These are phyloP conservation scores for Pestalotiopsis sp. DNA, from an alignment of 2,329 filamentous ascomycete genomes.

Conservation along the genomic window DNA sequence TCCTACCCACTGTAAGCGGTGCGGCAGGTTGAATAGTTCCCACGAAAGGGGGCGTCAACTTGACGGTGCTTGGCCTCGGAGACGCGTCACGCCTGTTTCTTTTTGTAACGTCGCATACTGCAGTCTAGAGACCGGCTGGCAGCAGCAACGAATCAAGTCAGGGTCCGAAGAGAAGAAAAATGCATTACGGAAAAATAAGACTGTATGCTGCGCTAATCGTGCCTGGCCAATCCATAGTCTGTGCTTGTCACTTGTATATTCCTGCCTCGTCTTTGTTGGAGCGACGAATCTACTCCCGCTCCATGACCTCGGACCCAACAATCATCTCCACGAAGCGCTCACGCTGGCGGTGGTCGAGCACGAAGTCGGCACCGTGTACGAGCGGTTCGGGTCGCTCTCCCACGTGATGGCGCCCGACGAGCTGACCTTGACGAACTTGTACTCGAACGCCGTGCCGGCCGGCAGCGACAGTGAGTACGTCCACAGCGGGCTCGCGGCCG, in stretches of 20 bases:
- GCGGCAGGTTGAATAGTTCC: not conserved
- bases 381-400: conserved; percentile 43
- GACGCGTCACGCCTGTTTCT: not conserved
- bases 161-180: not conserved
- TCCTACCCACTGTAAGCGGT: not conserved
- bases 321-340: conserved; percentile 10
- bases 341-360: conserved; percentile 11
- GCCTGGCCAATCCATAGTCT: not conserved
- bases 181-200: not conserved
- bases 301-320: not conserved
- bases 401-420: conserved; percentile 44
- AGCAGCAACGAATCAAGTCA: not conserved
- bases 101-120: not conserved
- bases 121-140: not conserved
- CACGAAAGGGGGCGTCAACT: not conserved
- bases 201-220: not conserved
- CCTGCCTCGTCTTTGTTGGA: not conserved
- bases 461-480: conserved; percentile 43
- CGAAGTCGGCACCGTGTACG: conserved; percentile 12
- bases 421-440: conserved; percentile 53
- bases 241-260: not conserved
- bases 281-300: not conserved
- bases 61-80: not conserved
- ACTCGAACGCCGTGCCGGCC: conserved; percentile 46
- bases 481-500: conserved; percentile 50